Percentiles rank a stretch among this genome's conserved stretches.
These are phyloP conservation scores for Spongispora temasekensis DNA, from an alignment of 1,284 basidiomycete genomes.

Conservation along the genomic window DNA sequence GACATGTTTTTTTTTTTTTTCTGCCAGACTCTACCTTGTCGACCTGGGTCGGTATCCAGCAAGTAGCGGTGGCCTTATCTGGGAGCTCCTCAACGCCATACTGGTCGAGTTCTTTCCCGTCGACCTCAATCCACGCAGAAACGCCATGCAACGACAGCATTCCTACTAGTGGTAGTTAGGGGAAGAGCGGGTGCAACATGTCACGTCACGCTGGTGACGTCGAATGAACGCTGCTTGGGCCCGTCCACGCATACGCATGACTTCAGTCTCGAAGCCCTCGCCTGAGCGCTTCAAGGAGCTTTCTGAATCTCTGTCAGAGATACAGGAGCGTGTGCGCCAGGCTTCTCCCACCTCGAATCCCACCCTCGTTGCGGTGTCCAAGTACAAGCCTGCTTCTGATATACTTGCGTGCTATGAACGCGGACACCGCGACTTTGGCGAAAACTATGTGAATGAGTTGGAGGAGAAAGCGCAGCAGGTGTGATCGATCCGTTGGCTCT, in stretches of 20 bases:
- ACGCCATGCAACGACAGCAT: conserved; percentile 32
- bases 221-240: conserved; percentile 3
- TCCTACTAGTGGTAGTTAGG: neutral
- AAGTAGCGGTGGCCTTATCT: conserved; percentile 30
- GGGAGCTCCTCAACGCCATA: conserved; percentile 30
- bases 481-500: conserved; percentile 26
- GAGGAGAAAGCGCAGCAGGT: conserved; percentile 85
- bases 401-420: conserved; percentile 79
- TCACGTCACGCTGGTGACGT: too few relatives aligned
- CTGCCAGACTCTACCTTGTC: conserved; percentile 33
- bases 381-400: conserved; percentile 90
- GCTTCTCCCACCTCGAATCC: conserved; percentile 35
- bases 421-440: conserved; percentile 91
- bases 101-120: conserved; percentile 29
- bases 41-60: conserved; percentile 42
- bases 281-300: conserved; percentile 50
- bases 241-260: conserved; percentile 20
- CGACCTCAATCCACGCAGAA: conserved; percentile 38
- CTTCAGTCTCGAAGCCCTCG: conserved; percentile 14
- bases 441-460: conserved; percentile 97
- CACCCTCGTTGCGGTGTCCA: conserved; percentile 88
- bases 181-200: neutral
- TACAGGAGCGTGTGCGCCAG: conserved; percentile 47
- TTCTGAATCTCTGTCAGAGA: conserved; percentile 49
- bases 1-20: neutral